Base-by-base conservation (phyloP, 164 flowering plant species). In the Vitis riparia region DNA sequence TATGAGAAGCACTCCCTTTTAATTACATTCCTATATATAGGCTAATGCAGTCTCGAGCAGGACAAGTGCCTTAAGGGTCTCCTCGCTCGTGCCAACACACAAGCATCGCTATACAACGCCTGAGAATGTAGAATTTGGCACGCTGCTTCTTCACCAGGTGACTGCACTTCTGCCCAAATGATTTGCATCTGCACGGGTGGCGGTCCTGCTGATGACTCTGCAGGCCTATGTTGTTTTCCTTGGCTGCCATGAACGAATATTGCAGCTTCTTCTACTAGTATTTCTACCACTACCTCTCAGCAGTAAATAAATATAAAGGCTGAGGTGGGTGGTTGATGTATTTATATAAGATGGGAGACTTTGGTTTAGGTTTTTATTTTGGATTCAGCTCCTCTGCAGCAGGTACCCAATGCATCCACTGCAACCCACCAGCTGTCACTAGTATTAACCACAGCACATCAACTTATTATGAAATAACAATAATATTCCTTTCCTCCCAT, bases 21-120 rank as follows among this genome's bases (percentile, higher is more conserved):
- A 57, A 57, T 57, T 57, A 57, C 59, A 16, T 16, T 57, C 29
- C 27, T 57, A 57, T 16, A 53, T 19, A 56, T 7, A 5, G 44
- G 44, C 44, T 37, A 37, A 37, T 37, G 44, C 44, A 37, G 44
- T 37, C 44, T 37, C 6, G 44, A 37, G 44, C 44, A 44, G 47
- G 49, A 9, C 14, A 59, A 37, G 11, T 17, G 5, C 14, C 17
- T 23, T 64, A 86, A 29, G 81, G 44, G n/a, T 84, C 84, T 5
- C 70, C 74, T 1, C 81, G 76, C 15, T 87, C 91, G 19, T 74
- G 85, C 90, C 91, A 88, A 50, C 94, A 90, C 3, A 89, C 64
- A n/a, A 89, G 88, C 86, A 89, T 85, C 7, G 88, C 86, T 2
- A 89, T 79, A 77, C 94, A 89, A 5, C 91, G 90, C n/a, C 91